A percentile compares a stretch with the other conserved stretches of the same genome.
phyloP scores from a whole-genome alignment of 2,329 filamentous ascomycete species.

The Anthostomella pinea region DNA sequence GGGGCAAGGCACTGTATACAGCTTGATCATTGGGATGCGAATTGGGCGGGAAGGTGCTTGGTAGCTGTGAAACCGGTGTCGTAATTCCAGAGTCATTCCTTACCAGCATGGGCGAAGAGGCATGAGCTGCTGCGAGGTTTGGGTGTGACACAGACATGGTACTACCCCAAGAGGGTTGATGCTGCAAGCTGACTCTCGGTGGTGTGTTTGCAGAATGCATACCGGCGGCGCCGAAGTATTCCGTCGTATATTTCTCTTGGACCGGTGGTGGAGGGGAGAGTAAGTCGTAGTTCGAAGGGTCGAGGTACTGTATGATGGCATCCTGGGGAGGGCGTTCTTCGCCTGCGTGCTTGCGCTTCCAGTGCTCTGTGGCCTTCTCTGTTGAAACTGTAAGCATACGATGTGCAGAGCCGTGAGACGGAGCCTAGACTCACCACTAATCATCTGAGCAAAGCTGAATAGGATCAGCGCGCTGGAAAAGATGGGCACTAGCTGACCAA shows the following conservation, averaged over 20 bases:
- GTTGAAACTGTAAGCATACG: background rate
- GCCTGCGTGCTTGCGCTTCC: constrained; percentile 13
- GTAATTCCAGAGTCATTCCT: background rate
- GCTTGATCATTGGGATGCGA: too few relatives aligned
- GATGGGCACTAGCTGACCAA: constrained; percentile 37
- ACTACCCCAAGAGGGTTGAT: constrained; percentile 11
- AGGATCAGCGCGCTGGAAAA: constrained; percentile 29
- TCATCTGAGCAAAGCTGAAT: constrained; percentile 30
- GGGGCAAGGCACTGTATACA: too few relatives aligned
- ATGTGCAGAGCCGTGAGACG: background rate
- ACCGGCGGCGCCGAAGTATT: constrained; percentile 5
- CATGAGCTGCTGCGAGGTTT: background rate
- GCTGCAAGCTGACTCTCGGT: constrained; percentile 8
- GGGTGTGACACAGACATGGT: constrained; percentile 3
- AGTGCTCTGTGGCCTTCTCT: constrained; percentile 21
- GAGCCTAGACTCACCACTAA: constrained; percentile 23
- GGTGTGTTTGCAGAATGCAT: constrained; percentile 1
- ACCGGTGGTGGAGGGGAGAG: constrained; percentile 6
- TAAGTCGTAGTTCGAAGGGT: constrained; percentile 15
- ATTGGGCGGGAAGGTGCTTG: too few relatives aligned
- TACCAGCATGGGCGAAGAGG: constrained; percentile 4
- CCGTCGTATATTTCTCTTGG: constrained; percentile 7
- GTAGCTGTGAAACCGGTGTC: too few relatives aligned
- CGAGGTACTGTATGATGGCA: constrained; percentile 16
- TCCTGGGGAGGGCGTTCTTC: constrained; percentile 11